Conservation (phyloP, 169 alveolate species). For the Plasmodium gonderi region DNA sequence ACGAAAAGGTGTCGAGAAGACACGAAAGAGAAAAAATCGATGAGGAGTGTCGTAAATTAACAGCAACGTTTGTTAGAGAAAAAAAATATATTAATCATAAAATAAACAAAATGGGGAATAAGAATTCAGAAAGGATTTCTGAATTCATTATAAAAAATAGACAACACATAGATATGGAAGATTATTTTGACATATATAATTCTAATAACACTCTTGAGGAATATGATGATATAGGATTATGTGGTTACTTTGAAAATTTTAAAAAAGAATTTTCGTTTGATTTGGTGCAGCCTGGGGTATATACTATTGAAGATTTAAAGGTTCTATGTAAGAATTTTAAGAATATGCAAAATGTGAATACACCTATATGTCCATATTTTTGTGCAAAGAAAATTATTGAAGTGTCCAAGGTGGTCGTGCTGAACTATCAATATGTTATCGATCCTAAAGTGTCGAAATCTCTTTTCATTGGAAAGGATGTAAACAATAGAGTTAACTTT, state of each 20-base stretch:
- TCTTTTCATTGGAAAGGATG: constrained; percentile 34
- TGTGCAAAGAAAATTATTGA: constrained; percentile 94
- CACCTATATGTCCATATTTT: constrained; percentile 95
- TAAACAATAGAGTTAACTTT: constrained; percentile 20
- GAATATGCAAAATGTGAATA: constrained; percentile 77
- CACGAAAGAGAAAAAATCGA: constrained; percentile 46
- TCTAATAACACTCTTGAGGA: constrained; percentile 72
- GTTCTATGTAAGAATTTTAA: constrained; percentile 86
- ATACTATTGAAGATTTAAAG: constrained; percentile 95
- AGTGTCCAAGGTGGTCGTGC: constrained; percentile 94
- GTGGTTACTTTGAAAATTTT: constrained; percentile 89
- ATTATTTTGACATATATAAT: constrained; percentile 74
- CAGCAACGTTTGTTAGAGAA: constrained; percentile 66
- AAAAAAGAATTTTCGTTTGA: constrained; percentile 84
- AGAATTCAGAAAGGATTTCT: constrained; percentile 61
- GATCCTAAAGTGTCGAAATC: constrained; percentile 96
- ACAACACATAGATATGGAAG: constrained; percentile 55
- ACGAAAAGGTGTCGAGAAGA: constrained; percentile 53
- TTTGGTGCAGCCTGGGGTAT: constrained; percentile 89
- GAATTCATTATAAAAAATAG: constrained; percentile 74
- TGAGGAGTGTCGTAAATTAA: constrained; percentile 59
- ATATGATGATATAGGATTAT: constrained; percentile 83
- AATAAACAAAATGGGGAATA: constrained; percentile 14
- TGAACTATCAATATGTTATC: constrained; percentile 95
- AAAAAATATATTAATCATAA: constrained; percentile 43